Evolutionary conservation across 2,329 filamentous ascomycete genomes (phyloP).

Genomic region (Fusarium buharicum): DNA sequence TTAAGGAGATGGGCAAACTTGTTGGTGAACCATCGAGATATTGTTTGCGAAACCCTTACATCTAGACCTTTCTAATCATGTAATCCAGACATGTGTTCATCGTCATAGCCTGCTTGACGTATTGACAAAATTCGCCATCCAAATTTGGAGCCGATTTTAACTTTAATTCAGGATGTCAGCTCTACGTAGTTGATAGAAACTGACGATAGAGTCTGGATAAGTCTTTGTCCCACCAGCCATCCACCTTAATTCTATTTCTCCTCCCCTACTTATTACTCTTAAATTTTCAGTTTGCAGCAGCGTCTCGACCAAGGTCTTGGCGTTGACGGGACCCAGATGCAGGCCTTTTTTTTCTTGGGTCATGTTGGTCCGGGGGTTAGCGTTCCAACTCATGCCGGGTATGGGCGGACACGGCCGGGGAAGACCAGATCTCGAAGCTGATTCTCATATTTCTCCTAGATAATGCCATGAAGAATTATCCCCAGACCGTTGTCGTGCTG

Average conservation of each 20-base stretch:
- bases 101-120: no score
- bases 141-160: no score
- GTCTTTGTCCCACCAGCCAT: constrained; percentile 3
- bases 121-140: no score
- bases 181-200: no score
- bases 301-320: constrained; percentile 32
- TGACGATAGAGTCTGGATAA: constrained; percentile 1
- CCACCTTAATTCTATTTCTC: neutral
- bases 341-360: constrained; percentile 31
- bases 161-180: no score
- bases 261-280: neutral
- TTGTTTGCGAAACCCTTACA: no score
- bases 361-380: constrained; percentile 33
- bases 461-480: neutral
- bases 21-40: neutral
- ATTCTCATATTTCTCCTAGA: constrained; percentile 8
- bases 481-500: neutral
- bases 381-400: constrained; percentile 33
- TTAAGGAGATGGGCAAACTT: no score
- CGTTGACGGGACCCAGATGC: constrained; percentile 28
- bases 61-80: no score
- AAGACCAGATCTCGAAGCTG: constrained; percentile 18
- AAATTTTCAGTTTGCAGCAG: constrained; percentile 19
- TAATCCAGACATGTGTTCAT: no score
- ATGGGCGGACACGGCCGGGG: constrained; percentile 23